Evolutionary conservation across 352 stramenopile genomes (phyloP).

Genomic region (Aphanomyces invadans): DNA sequence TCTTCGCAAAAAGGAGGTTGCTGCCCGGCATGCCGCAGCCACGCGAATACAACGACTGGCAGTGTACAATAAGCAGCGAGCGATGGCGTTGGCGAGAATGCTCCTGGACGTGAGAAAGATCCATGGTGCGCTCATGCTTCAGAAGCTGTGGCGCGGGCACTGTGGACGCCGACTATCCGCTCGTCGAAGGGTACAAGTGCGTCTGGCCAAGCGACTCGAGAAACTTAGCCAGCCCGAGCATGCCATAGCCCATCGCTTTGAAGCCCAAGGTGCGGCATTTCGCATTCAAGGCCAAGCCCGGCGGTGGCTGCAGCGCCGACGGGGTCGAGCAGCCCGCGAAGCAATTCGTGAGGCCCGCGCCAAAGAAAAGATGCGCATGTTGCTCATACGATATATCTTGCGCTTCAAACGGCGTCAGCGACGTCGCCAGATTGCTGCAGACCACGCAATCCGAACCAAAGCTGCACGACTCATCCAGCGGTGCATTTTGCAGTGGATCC

Average conservation of each 20-base stretch:
- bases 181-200: neutral
- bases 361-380: neutral
- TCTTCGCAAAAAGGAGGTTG: neutral
- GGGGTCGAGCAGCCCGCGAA: neutral
- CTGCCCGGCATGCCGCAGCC: neutral
- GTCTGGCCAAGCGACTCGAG: neutral
- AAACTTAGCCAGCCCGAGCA: slow-evolving; percentile 9
- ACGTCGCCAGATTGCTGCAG: neutral
- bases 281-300: slow-evolving; percentile 11
- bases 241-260: slow-evolving; percentile 17
- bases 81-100: slow-evolving; percentile 7
- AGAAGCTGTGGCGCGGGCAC: neutral
- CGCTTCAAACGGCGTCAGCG: slow-evolving; percentile 5
- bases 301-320: slow-evolving; percentile 1
- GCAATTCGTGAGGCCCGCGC: neutral
- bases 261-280: slow-evolving; percentile 17
- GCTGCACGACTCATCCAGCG: slow-evolving; percentile 12
- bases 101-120: slow-evolving; percentile 2
- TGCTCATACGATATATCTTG: neutral
- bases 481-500: slow-evolving; percentile 4
- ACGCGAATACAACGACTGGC: slow-evolving; percentile 8
- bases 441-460: neutral
- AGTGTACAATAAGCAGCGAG: slow-evolving; percentile 4
- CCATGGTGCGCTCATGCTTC: neutral
- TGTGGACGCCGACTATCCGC: neutral